Evolutionary conservation across 768 basidiomycete genomes (phyloP), one percentile per base, ranked within the genome.

Genomic region (Tulasnella sp.): DNA sequence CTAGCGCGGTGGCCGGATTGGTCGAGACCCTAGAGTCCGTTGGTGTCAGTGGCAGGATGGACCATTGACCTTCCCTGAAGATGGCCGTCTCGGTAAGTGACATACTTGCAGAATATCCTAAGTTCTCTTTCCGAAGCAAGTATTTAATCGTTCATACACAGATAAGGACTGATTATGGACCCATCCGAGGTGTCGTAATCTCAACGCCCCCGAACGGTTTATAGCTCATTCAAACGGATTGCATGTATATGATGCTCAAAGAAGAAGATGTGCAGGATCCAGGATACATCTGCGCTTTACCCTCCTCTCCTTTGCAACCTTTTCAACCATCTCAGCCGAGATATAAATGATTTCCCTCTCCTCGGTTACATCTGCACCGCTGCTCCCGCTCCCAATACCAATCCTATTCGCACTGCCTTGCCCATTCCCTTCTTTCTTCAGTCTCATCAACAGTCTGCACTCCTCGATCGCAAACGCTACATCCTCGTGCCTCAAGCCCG

Each of bases 401-500:
- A 18, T 42, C 7, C 54, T 41, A 34, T n/a, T 54, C 24, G 60
- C 76, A 34, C 11, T 75, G 50, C 31, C 64, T 72, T 42, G 41
- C 34, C 46, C 37, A 40, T 74, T 41, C 54, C 20, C n/a, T 28
- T 48, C 77, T 73, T 80, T 80, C 75, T 87, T 86, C 77, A 90
- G 84, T 58, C 89, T 87, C 78, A 86, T 87, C 24, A 98, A 88
- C 78, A 98, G 85, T 41, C 96, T 96, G 81, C 94, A 93, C 84
- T 97, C 96, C 79, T 94, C 93, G 83, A 99, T 85, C 2, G 96
- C 95, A 86, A 95, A 96, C 0, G 95, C 93, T 0, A 92, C 91
- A 85, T 99, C 97, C 79, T 98, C 95, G 0, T 92, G 85, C 1
- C 94, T 90, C 77, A 99, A 87, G 85, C 94, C 93, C 73, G 95